Percentiles rank a stretch among this genome's conserved stretches.
Evolutionary conservation across 129 eudicot species (phyloP).

Genomic region (Artemisia argyi): DNA sequence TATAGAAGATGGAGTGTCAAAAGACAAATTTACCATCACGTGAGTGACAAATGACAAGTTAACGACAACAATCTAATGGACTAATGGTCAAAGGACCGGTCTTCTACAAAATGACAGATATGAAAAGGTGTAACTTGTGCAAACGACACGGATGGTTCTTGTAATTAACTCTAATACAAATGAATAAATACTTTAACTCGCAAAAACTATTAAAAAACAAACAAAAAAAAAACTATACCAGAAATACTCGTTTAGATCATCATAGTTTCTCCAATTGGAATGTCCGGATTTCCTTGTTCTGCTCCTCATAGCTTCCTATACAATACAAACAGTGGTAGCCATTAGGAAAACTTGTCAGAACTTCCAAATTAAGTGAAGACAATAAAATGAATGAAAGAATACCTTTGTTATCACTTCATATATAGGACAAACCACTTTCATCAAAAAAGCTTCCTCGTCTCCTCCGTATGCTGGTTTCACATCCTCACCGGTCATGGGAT

Average conservation of each 20-base stretch:
- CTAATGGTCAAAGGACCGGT: too few relatives aligned
- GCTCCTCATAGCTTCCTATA: constrained; percentile 90
- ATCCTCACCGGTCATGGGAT: constrained; percentile 94
- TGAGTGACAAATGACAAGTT: too few relatives aligned
- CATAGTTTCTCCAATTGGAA: constrained; percentile 95
- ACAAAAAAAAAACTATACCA: constrained; percentile 42
- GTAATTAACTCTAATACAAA: neutral
- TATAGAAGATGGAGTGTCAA: too few relatives aligned
- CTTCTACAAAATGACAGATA: too few relatives aligned
- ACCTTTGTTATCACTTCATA: constrained; percentile 94
- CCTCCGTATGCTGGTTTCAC: constrained; percentile 99
- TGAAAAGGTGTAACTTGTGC: too few relatives aligned
- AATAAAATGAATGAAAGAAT: constrained; percentile 12
- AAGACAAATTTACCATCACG: too few relatives aligned
- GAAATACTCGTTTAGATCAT: constrained; percentile 91
- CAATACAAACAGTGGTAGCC: constrained; percentile 11
- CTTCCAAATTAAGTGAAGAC: neutral
- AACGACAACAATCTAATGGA: too few relatives aligned
- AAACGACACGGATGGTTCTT: too few relatives aligned
- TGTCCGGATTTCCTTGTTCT: constrained; percentile 76
- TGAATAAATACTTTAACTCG: neutral
- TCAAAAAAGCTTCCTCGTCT: constrained; percentile 88
- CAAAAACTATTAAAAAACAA: neutral
- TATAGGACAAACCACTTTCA: constrained; percentile 90
- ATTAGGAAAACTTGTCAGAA: neutral